These are phyloP conservation scores for Backusella australiensis DNA, from an alignment of 192 early-diverging fungal species.

Conservation along the genomic window DNA sequence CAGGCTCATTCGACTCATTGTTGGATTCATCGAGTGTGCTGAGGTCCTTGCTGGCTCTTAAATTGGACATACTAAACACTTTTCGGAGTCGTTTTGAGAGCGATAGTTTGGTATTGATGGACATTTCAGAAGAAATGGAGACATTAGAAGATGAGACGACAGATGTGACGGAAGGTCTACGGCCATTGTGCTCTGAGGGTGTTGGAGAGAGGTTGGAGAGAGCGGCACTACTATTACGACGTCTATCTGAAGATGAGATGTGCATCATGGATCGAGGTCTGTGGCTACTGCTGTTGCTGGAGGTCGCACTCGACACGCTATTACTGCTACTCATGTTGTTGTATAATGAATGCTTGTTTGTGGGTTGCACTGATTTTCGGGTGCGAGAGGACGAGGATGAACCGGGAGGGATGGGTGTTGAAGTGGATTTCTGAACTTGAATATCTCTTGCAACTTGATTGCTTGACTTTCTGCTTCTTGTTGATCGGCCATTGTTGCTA, in stretches of 20 bases:
- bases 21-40: background rate
- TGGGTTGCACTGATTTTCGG: background rate
- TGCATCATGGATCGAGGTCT: background rate
- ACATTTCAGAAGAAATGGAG: slow-evolving; percentile 26
- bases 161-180: slow-evolving; percentile 12
- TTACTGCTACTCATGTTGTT: background rate
- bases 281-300: background rate
- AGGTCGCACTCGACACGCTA: background rate
- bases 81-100: slow-evolving; percentile 27
- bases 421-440: background rate
- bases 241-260: background rate
- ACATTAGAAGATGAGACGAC: background rate
- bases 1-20: background rate
- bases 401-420: slow-evolving; percentile 4
- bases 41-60: background rate
- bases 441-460: background rate
- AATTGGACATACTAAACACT: slow-evolving; percentile 35
- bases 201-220: background rate
- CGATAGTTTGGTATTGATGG: slow-evolving; percentile 25
- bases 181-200: background rate
- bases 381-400: background rate
- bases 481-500: background rate
- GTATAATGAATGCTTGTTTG: background rate
- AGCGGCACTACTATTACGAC: background rate
- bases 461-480: background rate